Evolutionary conservation across 441 rosid species (phyloP).

Genomic region (Arabidopsis hybrid): DNA sequence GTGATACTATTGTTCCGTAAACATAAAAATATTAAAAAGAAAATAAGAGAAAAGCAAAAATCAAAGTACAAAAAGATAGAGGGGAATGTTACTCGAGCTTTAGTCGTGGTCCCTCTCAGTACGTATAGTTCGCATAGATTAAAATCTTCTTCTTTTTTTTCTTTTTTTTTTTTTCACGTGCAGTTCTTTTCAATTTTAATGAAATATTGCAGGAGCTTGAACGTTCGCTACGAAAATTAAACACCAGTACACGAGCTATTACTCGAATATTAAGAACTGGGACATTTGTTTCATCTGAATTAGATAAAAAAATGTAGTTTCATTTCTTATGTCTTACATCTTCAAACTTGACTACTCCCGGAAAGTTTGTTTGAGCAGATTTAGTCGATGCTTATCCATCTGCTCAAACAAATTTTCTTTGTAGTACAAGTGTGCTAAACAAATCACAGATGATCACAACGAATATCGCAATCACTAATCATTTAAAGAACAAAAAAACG

Average conservation of each 20-base stretch:
- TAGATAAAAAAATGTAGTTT: background rate
- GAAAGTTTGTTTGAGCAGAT: no score
- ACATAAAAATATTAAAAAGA: background rate
- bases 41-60: background rate
- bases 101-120: constrained; percentile 13
- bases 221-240: background rate
- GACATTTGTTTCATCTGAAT: background rate
- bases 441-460: constrained; percentile 25
- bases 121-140: background rate
- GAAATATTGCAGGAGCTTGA: background rate
- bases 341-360: background rate
- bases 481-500: constrained; percentile 21
- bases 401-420: background rate
- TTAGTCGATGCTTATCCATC: no score
- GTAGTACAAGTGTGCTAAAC: constrained; percentile 28
- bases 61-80: background rate
- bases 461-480: constrained; percentile 44
- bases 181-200: background rate
- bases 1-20: background rate
- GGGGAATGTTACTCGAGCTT: background rate
- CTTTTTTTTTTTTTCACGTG: background rate
- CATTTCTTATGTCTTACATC: background rate
- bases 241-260: background rate
- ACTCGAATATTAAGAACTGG: background rate
- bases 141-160: background rate